Percentiles rank a stretch among this genome's conserved stretches.
phyloP scores from a whole-genome alignment of 768 basidiomycete genomes.

The Suillus occidentalis region DNA sequence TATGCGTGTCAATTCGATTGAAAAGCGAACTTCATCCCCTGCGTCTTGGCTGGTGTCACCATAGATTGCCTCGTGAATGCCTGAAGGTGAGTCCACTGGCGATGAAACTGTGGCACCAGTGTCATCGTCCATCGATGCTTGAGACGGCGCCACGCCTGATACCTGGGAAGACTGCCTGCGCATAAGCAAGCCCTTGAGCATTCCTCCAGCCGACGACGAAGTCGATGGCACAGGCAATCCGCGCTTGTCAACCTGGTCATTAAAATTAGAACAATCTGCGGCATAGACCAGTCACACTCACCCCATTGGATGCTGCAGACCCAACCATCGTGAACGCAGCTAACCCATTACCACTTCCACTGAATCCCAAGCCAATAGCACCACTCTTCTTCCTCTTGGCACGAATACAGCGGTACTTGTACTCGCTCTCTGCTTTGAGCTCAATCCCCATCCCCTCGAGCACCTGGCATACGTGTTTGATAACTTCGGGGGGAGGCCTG shows the following conservation, averaged over 20 bases:
- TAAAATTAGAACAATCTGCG: conserved; percentile 12
- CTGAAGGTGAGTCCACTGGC: conserved; percentile 36
- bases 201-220: conserved; percentile 67
- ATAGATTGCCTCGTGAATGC: conserved; percentile 60
- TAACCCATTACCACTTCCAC: conserved; percentile 45
- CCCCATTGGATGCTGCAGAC: conserved; percentile 83
- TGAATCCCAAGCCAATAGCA: conserved; percentile 44
- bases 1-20: conserved; percentile 88
- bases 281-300: conserved; percentile 40
- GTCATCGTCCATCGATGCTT: conserved; percentile 52
- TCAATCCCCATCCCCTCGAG: conserved; percentile 90
- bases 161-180: conserved; percentile 89
- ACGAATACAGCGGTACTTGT: conserved; percentile 84
- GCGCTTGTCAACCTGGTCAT: conserved; percentile 77
- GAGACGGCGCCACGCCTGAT: conserved; percentile 35
- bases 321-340: conserved; percentile 79
- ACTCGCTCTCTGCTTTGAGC: conserved; percentile 85
- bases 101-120: conserved; percentile 22
- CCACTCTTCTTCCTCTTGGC: conserved; percentile 68
- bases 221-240: conserved; percentile 84
- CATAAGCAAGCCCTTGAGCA: conserved; percentile 87
- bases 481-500: conserved; percentile 80
- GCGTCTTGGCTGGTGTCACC: conserved; percentile 80
- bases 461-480: conserved; percentile 78
- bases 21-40: conserved; percentile 96